Conservation (phyloP, 495 filamentous ascomycete species). For the Alectoria sarmentosa region DNA sequence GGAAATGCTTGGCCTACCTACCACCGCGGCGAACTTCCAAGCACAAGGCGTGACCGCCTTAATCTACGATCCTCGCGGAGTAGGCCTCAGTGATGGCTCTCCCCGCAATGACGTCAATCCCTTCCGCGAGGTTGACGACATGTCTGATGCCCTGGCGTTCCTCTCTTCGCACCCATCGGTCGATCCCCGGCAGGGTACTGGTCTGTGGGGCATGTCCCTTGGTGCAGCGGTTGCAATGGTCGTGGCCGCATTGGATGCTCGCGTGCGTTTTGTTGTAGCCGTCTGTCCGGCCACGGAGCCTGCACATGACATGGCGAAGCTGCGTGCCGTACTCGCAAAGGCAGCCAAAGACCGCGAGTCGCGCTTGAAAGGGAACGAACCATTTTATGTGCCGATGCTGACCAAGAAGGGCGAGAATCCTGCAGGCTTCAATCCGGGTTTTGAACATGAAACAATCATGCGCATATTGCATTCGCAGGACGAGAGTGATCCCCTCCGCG, state of each 20-base stretch:
- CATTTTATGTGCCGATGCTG: constrained; percentile 26
- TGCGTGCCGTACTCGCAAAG: constrained; percentile 19
- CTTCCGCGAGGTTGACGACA: constrained; percentile 31
- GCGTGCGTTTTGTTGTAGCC: constrained; percentile 25
- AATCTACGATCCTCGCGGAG: constrained; percentile 36
- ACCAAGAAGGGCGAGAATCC: constrained; percentile 34
- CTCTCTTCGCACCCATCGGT: not conserved
- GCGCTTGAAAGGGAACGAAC: constrained; percentile 22
- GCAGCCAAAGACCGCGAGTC: constrained; percentile 28
- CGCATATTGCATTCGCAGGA: no score
- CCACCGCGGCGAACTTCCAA: constrained; percentile 36
- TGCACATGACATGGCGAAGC: no score
- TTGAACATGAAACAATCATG: no score
- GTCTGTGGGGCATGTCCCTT: constrained; percentile 40
- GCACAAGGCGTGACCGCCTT: constrained; percentile 32
- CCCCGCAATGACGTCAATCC: constrained; percentile 40
- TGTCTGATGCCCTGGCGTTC: constrained; percentile 27
- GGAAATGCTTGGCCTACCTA: constrained; percentile 32
- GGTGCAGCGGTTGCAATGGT: constrained; percentile 23
- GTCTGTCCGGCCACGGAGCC: not conserved
- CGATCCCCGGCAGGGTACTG: constrained; percentile 16
- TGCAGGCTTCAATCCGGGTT: constrained; percentile 3
- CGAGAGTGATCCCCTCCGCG: no score
- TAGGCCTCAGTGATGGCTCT: constrained; percentile 36
- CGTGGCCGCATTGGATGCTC: constrained; percentile 31